Percentiles rank a stretch among this genome's conserved stretches.
Evolutionary conservation across 495 filamentous ascomycete species (phyloP).

Genomic region (Neurospora africana): DNA sequence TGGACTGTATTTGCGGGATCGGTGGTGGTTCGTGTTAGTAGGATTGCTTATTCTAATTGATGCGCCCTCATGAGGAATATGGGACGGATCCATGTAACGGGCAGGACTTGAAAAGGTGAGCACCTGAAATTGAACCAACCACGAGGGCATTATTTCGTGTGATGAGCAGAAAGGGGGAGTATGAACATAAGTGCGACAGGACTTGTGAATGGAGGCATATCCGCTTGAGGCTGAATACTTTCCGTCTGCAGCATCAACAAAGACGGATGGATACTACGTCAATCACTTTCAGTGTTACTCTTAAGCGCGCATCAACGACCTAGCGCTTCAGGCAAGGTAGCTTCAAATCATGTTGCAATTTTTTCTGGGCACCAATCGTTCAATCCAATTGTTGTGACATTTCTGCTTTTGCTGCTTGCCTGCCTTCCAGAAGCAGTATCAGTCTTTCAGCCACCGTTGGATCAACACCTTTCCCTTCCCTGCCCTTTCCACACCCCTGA

Average conservation of each 20-base stretch:
- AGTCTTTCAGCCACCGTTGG: neutral
- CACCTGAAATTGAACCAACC: neutral
- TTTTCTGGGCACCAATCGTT: neutral
- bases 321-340: neutral
- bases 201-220: neutral
- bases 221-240: neutral
- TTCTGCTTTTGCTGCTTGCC: neutral
- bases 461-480: neutral
- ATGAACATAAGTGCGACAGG: neutral
- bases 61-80: neutral
- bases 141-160: neutral
- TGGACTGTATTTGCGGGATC: neutral
- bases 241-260: neutral
- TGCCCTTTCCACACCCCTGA: neutral
- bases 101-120: neutral
- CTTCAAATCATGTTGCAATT: neutral
- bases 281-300: neutral
- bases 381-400: neutral
- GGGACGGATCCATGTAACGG: neutral
- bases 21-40: neutral
- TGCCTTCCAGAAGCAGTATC: neutral
- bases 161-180: neutral
- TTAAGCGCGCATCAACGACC: neutral
- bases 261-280: neutral
- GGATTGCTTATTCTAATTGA: neutral